Conservation (phyloP, 177 flowering plant genomes). For the Vitis hybrid region DNA sequence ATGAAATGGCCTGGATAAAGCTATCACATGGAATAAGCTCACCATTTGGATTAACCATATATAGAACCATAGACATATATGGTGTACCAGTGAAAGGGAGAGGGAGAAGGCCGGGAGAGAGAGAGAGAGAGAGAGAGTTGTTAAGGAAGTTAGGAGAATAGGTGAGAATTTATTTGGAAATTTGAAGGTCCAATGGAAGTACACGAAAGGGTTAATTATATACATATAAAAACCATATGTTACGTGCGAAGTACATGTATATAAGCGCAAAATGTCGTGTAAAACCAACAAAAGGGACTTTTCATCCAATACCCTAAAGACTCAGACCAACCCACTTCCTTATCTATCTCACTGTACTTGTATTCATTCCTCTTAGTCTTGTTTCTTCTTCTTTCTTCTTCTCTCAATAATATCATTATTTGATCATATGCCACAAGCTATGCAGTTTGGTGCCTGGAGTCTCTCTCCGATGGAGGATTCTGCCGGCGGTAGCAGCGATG, state of each 20-base stretch:
- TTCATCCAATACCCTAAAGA: conserved; percentile 10
- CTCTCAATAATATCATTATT: no score
- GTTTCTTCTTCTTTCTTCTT: not conserved
- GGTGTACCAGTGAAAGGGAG: no score
- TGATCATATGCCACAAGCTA: no score
- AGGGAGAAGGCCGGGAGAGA: no score
- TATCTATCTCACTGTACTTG: not conserved
- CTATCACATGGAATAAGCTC: no score
- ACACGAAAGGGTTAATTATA: not conserved
- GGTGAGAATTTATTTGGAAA: conserved; percentile 8
- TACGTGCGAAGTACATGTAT: not conserved
- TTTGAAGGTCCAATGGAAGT: not conserved
- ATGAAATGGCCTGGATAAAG: not conserved
- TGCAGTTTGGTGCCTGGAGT: not conserved
- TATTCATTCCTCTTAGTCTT: not conserved
- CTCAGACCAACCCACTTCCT: not conserved
- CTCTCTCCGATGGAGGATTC: conserved; percentile 14
- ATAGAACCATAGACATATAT: no score
- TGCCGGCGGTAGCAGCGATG: conserved; percentile 12
- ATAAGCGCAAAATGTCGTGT: conserved; percentile 4
- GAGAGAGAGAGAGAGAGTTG: not conserved
- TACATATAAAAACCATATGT: no score
- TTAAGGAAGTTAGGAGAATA: conserved; percentile 8
- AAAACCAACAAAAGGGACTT: conserved; percentile 22
- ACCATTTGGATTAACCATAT: no score